A percentile compares a stretch with the other conserved stretches of the same genome.
These are phyloP conservation scores for Cutaneotrichosporon sp. DNA, from an alignment of 1,284 basidiomycete species.

Conservation along the genomic window DNA sequence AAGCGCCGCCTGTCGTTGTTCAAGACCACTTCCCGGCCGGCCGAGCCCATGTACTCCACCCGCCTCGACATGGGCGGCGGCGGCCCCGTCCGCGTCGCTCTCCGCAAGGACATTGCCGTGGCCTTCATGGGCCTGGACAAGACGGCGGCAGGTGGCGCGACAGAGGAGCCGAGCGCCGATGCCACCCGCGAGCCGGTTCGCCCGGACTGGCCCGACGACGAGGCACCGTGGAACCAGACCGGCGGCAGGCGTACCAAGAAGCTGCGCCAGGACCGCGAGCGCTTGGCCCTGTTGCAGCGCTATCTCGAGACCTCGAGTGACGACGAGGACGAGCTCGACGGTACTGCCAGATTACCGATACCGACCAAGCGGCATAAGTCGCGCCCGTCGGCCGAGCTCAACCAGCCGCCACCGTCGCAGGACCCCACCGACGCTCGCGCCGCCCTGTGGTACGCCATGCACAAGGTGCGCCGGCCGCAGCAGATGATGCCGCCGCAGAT, in stretches of 20 bases:
- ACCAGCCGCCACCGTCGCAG: background rate
- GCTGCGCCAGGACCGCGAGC: constrained; percentile 38
- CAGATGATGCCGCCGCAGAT: constrained; percentile 6
- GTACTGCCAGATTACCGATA: constrained; percentile 12
- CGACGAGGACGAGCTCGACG: constrained; percentile 30
- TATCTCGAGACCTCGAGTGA: constrained; percentile 48
- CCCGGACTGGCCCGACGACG: constrained; percentile 46
- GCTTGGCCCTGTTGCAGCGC: constrained; percentile 32
- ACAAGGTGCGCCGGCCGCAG: constrained; percentile 9
- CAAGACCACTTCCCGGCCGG: constrained; percentile 21
- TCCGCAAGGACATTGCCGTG: constrained; percentile 42
- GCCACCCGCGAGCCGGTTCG: constrained; percentile 22
- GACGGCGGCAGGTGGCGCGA: constrained; percentile 20
- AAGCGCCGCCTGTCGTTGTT: constrained; percentile 37
- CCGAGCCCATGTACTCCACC: constrained; percentile 43
- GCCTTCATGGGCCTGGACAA: constrained; percentile 43
- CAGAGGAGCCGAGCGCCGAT: constrained; percentile 38
- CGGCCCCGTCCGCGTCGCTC: constrained; percentile 42
- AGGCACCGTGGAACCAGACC: constrained; percentile 42
- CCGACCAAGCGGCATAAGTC: constrained; percentile 3
- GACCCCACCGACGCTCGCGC: constrained; percentile 24
- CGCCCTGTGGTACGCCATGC: constrained; percentile 17
- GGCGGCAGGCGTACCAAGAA: constrained; percentile 32
- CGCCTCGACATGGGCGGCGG: constrained; percentile 36
- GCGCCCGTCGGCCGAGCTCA: background rate